phyloP scores from a whole-genome alignment of 768 basidiomycete genomes.

The Suillus lakei region DNA sequence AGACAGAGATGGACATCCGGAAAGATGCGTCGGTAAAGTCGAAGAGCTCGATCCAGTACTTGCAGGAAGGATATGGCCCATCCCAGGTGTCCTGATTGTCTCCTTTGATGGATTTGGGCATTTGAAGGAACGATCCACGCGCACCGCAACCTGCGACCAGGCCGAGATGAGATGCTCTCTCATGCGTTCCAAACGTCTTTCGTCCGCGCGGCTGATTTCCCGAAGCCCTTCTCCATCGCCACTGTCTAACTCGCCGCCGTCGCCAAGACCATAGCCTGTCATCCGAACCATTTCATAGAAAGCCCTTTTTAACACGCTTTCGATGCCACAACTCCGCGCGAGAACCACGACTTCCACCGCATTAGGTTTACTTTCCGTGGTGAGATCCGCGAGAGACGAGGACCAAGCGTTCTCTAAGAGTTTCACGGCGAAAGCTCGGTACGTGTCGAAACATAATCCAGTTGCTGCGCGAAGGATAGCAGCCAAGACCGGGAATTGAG shows the following conservation, averaged over 20 bases:
- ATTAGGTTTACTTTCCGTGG: constrained; percentile 15
- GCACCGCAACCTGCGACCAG: constrained; percentile 12
- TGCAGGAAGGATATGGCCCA: background rate
- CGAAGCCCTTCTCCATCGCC: background rate
- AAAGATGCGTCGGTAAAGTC: constrained; percentile 3
- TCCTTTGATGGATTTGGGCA: constrained; percentile 7
- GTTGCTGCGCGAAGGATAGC: constrained; percentile 42
- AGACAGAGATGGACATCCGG: constrained; percentile 2
- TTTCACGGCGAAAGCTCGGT: constrained; percentile 33
- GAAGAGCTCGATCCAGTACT: constrained; percentile 19
- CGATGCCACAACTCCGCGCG: constrained; percentile 32
- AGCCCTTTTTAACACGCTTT: constrained; percentile 38
- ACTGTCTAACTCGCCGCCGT: constrained; percentile 9
- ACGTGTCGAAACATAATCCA: constrained; percentile 34
- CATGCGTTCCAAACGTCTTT: constrained; percentile 6
- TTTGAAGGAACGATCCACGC: constrained; percentile 7
- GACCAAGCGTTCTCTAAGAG: constrained; percentile 39
- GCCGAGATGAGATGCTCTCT: constrained; percentile 10
- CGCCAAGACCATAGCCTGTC: constrained; percentile 9
- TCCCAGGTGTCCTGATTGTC: background rate
- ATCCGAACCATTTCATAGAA: constrained; percentile 38
- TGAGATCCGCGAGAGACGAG: constrained; percentile 22
- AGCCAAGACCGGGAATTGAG: constrained; percentile 23
- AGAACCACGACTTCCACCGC: constrained; percentile 38
- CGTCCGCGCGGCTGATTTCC: constrained; percentile 11